Evolutionary conservation across 2,329 filamentous ascomycete species (phyloP).

Genomic region (Fusarium nelsonii): DNA sequence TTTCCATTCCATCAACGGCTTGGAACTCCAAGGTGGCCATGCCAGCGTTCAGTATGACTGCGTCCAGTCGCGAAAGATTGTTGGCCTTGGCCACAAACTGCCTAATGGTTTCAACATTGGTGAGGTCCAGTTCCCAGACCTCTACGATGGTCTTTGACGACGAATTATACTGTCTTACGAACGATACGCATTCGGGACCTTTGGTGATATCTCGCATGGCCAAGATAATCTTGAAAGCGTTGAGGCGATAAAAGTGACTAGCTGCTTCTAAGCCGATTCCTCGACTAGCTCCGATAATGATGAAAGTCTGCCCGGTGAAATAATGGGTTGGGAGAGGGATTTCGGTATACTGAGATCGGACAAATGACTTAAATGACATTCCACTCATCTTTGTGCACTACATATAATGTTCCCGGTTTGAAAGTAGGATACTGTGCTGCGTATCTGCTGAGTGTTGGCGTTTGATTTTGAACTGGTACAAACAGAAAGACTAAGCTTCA

Average conservation of each 20-base stretch:
- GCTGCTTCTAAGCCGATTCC: conserved; percentile 9
- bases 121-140: conserved; percentile 9
- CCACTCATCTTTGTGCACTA: background rate
- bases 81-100: background rate
- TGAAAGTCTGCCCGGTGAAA: background rate
- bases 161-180: background rate
- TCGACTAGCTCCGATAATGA: conserved; percentile 6
- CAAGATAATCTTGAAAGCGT: background rate
- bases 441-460: background rate
- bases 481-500: no score
- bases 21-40: conserved; percentile 10
- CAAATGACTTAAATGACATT: conserved; percentile 1
- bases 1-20: conserved; percentile 14
- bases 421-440: background rate
- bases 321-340: conserved; percentile 2
- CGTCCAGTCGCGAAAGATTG: background rate
- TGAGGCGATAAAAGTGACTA: conserved; percentile 4
- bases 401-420: no score
- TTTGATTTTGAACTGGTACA: background rate
- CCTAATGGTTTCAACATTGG: conserved; percentile 3
- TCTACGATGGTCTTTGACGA: background rate
- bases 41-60: background rate
- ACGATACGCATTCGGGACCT: background rate
- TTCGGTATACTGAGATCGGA: background rate
- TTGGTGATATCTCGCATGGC: background rate